phyloP scores from a whole-genome alignment of 176 grass and related monocot species.

The Olyra latifolia region DNA sequence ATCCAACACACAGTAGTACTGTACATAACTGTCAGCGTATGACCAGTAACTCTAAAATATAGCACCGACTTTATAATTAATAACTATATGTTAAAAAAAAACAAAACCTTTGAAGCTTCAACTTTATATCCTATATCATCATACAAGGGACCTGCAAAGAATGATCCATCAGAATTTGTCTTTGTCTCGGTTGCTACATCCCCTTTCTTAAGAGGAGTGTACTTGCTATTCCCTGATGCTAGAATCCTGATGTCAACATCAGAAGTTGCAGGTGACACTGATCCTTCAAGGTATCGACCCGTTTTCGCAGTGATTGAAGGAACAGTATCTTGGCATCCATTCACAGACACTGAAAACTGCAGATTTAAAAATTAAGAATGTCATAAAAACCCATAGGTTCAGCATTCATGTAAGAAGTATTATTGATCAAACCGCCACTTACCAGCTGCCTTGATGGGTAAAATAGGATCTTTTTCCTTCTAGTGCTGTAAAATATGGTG shows the following conservation, averaged over 20 bases:
- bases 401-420: conserved; percentile 8
- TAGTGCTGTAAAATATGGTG: conserved; percentile 48
- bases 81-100: conserved; percentile 17
- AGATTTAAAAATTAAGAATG: conserved; percentile 16
- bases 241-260: conserved; percentile 79
- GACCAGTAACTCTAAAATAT: background rate
- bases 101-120: conserved; percentile 82
- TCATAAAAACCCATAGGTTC: conserved; percentile 24
- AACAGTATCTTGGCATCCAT: conserved; percentile 77
- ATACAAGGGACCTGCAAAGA: conserved; percentile 81
- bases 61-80: conserved; percentile 17
- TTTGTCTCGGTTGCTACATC: conserved; percentile 81
- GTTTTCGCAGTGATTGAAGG: conserved; percentile 62
- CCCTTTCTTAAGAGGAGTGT: conserved; percentile 63
- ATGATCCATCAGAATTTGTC: conserved; percentile 70
- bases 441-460: conserved; percentile 86
- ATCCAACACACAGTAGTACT: background rate
- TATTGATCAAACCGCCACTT: conserved; percentile 31
- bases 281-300: conserved; percentile 87
- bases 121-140: conserved; percentile 84
- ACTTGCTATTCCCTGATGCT: conserved; percentile 63
- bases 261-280: conserved; percentile 70
- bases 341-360: conserved; percentile 75
- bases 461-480: conserved; percentile 79
- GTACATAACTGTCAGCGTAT: conserved; percentile 15